Conservation (phyloP, 768 basidiomycete genomes). For the Nevesoporus exiguus region DNA sequence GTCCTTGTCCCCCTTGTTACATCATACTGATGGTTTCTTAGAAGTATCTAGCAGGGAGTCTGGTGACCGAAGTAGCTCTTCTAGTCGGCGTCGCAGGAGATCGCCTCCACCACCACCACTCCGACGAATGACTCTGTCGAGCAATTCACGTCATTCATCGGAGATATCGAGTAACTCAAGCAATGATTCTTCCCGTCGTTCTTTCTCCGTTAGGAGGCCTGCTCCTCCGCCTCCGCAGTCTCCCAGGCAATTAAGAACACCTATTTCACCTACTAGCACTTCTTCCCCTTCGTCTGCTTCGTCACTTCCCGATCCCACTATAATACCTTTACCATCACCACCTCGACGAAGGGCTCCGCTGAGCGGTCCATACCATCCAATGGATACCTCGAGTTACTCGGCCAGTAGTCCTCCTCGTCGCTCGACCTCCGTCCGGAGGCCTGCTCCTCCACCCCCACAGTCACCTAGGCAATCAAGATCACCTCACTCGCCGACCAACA, state of each 20-base stretch:
- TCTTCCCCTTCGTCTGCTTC: neutral
- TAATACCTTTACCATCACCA: neutral
- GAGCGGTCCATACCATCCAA: neutral
- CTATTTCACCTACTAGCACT: neutral
- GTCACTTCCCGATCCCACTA: neutral
- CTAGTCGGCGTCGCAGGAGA: neutral
- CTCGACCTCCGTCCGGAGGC: constrained; percentile 2
- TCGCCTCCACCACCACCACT: neutral
- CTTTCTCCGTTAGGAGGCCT: constrained; percentile 7
- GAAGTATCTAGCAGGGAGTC: neutral
- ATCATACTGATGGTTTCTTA: neutral
- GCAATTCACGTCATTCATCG: neutral
- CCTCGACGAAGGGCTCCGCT: neutral
- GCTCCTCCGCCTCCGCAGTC: neutral
- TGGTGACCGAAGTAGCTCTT: neutral
- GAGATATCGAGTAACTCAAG: neutral
- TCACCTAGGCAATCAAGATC: neutral
- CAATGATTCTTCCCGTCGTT: neutral
- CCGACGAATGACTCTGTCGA: neutral
- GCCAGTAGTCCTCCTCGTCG: neutral
- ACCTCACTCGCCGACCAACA: neutral
- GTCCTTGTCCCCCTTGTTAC: neutral
- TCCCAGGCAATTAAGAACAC: neutral
- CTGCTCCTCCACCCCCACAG: neutral
- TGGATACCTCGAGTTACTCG: no score